Base-by-base conservation (phyloP, 2,329 filamentous ascomycete genomes). In the Domatiomyces catenatus region DNA sequence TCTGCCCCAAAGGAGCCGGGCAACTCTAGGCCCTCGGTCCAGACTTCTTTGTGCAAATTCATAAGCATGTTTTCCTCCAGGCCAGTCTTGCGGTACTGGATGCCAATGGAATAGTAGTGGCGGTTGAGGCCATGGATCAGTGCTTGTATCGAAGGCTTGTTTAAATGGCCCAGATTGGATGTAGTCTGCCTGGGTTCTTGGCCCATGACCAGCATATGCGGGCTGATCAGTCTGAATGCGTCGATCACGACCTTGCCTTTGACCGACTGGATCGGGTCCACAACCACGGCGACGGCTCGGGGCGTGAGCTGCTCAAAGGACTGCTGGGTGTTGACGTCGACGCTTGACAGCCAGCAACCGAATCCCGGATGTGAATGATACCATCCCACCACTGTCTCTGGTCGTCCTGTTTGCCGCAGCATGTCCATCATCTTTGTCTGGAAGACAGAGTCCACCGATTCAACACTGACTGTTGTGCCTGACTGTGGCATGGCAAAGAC, bases 391-490 rank as follows among this genome's bases (percentile, higher is more conserved):
- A 98, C 92, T 0, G 89, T 90, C 69, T 98, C 92, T 53, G 89
- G 89, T 67, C 92, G 79, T 71, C 92, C 92, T 52, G 92, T 98
- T 75, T 98, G 92, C 64, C 86, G 79, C 66, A 98, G 75, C 92
- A 98, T 96, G 67, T 98, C 92, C 92, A 98, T 98, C 92, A 98
- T 98, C 77, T 95, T 98, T 63, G 88, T 95, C 73, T 98, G 92
- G 69, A 98, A 98, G 32, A 98, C 92, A 8, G 89, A 88, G 66
- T 98, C 92, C 56, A 98, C 92, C 48, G 92, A 93, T 71, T 98
- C 92, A 62, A 98, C 92, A 69, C 87, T 94, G 60, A 98, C 92
- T 60, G 92, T 92, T 1, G 92, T 98, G 71, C 92, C 92, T 61
- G 89, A 95, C 67, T 98, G 92, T 18, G 92, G 92, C 92, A 98